A percentile compares a stretch with the other conserved stretches of the same genome.
phyloP scores from a whole-genome alignment of 805 yeast species.

The Suhomyces prunicola region DNA sequence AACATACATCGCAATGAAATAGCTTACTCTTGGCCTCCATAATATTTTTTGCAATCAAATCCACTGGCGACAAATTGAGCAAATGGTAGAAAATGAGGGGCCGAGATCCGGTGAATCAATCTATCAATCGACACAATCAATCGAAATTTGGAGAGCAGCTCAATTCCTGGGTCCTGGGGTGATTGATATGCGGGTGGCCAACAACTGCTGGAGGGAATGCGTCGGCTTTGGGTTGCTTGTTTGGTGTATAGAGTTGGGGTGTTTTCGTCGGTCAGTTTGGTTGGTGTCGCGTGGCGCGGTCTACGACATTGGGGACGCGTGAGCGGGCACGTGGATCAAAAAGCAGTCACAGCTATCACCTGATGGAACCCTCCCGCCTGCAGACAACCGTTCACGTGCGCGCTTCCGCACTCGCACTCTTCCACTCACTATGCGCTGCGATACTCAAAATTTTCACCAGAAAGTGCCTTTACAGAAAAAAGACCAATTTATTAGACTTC shows the following conservation, averaged over 20 bases:
- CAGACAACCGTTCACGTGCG: not conserved
- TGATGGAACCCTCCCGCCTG: not conserved
- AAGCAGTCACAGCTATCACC: constrained; percentile 6
- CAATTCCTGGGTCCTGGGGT: not conserved
- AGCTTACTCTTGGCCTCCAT: constrained; percentile 40
- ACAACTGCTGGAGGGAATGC: not conserved
- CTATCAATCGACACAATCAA: constrained; percentile 1
- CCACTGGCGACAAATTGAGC: not conserved
- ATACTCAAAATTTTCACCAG: constrained; percentile 6
- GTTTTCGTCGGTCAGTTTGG: not conserved
- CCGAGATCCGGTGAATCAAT: constrained; percentile 1
- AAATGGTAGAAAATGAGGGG: not conserved
- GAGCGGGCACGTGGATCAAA: not conserved
- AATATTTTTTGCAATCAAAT: constrained; percentile 1
- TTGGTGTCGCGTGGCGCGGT: not conserved
- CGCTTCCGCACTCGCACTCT: not conserved
- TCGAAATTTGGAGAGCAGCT: not conserved
- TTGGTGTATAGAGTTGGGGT: not conserved
- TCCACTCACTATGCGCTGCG: constrained; percentile 2
- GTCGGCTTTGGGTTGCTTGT: not conserved
- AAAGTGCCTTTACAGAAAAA: constrained; percentile 1
- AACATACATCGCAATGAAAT: constrained; percentile 93
- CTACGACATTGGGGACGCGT: not conserved
- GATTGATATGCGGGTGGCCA: not conserved
- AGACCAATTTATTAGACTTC: constrained; percentile 2